Evolutionary conservation across 768 basidiomycete genomes (phyloP), one percentile per base, ranked within the genome.

Genomic region (Xerocomellus dryophilus): DNA sequence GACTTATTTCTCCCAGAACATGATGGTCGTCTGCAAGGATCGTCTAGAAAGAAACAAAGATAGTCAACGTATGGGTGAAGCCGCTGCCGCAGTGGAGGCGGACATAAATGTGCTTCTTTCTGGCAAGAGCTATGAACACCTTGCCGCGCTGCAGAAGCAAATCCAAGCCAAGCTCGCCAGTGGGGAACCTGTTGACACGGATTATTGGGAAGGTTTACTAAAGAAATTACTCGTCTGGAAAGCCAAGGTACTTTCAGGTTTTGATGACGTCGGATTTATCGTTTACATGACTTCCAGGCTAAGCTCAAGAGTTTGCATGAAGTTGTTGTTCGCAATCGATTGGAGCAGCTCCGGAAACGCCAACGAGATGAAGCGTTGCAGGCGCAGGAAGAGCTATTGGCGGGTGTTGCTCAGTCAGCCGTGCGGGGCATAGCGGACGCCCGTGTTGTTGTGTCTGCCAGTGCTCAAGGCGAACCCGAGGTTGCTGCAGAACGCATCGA

Each of bases 21-120:
- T 99, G 93, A 90, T 95, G 84, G 90, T 96, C 9, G 87, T 99
- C 4, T 97, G 93, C 72, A 91, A 93, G 63, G 89, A 96, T 68
- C 85, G 87, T 18, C 69, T 98, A 27, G 93, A 97, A 45, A 78
- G 82, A 38, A 81, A 95, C 63, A 83, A 81, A 61, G 74, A 72
- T 36, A 80, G 76, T 68, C 79, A 78, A 60, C 75, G 78, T n/a
- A 77, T 85, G 67, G 86, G 85, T 11, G 71, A 78, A n/a, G 86
- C 83, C 50, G 84, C 84, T 7, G 83, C 86, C 4, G 84, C 81
- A 17, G 94, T 98, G 12, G 93, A 98, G 70, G 70, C 82, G 18
- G 93, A 97, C 60, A 88, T 98, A 59, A 79, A 87, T 12, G 76
- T 81, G 1, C 76, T 98, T 40, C 79, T 99, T 23, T 80, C 84